Evolutionary conservation across 164 flowering plant species (phyloP), one percentile per base, ranked within the genome.

Genomic region (Tetracentron sinense): DNA sequence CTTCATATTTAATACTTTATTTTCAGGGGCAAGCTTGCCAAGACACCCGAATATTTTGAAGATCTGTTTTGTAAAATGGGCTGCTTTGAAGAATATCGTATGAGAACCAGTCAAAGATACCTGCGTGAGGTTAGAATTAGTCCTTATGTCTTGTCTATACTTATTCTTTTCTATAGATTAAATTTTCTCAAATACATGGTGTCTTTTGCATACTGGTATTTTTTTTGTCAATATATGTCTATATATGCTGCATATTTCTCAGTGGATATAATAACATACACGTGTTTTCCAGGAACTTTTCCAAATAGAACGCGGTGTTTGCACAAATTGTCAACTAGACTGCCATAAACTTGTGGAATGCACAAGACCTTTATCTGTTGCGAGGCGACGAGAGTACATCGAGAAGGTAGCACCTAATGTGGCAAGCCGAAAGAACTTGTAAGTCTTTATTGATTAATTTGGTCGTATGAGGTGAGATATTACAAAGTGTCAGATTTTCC

Each of bases 81-180:
- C 14, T 94, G 99, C 79, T 85, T 70, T 75, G 88, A 87, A 71
- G 99, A 86, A 69, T 94, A 81, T 74, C 83, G 88, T 44, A 20
- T 79, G 64, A 78, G 96, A 78, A 94, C 95, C 47, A 94, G 95
- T 65, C 81, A 60, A 71, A 71, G 81, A 72, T 86, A 66, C 35
- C 77, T 91, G 27, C 94, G 99, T 15, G 77, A 81, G 91, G 98
- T 93, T 59, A 58, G 84, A 17, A 54, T n/a, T n/a, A 56, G 60
- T 64, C 27, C 33, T 28, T 42, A 10, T 58, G 20, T 48, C 20
- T 16, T 62, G 15, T 52, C 14, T 3, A 16, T 23, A 33, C n/a
- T 16, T 20, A 7, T 58, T 23, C 49, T 12, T 66, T 12, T 31
- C 19, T 33, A 33, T 20, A n/a, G 20, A 26, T 29, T 58, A 23